Evolutionary conservation across 257 asterid species (phyloP).

Genomic region (Solanum rostratum): DNA sequence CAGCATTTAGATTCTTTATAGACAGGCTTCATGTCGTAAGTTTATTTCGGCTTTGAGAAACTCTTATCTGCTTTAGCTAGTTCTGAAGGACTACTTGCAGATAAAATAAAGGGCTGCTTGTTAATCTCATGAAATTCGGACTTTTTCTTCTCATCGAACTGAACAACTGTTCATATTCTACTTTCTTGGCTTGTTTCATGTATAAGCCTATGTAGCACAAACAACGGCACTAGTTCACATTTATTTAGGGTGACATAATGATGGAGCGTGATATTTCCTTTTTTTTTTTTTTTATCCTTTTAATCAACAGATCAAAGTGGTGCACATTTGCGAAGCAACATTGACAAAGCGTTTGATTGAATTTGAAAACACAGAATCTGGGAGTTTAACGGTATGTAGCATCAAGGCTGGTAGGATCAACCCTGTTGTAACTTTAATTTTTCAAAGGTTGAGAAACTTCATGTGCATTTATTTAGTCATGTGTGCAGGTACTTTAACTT

Average conservation of each 20-base stretch:
- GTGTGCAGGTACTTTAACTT: neutral
- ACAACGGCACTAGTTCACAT: neutral
- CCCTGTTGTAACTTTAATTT: neutral
- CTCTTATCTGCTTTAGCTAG: neutral
- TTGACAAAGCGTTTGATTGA: constrained; percentile 77
- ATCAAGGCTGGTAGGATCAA: neutral
- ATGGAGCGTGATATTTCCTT: neutral
- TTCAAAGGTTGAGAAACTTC: neutral
- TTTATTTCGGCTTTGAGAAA: neutral
- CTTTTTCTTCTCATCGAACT: neutral
- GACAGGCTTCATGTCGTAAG: neutral
- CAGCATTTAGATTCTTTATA: neutral
- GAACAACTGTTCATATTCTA: neutral
- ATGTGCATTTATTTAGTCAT: neutral
- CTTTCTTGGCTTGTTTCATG: neutral
- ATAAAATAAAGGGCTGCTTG: neutral
- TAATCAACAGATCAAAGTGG: constrained; percentile 50
- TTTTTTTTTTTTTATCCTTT: neutral
- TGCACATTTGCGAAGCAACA: constrained; percentile 83
- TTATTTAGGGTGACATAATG: neutral
- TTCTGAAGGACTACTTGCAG: neutral
- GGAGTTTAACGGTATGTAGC: constrained; percentile 67
- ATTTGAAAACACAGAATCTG: constrained; percentile 78
- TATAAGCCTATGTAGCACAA: neutral
- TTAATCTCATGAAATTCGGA: neutral